phyloP scores from a whole-genome alignment of 768 basidiomycete species.

The Filobasidium floriforme region DNA sequence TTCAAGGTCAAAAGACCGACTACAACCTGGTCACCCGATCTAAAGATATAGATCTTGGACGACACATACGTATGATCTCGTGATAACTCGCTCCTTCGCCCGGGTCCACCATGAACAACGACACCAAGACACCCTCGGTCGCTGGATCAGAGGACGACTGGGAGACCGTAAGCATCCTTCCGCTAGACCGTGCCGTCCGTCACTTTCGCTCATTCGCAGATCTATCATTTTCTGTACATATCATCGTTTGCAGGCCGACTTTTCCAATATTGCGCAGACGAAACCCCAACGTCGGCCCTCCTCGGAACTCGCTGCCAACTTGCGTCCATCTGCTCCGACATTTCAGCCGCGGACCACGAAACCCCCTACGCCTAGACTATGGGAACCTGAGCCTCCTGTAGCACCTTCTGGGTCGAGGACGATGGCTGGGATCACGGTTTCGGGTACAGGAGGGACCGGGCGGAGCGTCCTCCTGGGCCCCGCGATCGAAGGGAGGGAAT shows the following conservation, averaged over 20 bases:
- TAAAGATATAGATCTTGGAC: too few relatives aligned
- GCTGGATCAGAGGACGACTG: slow-evolving; percentile 6
- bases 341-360: slow-evolving; percentile 5
- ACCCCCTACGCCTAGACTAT: slow-evolving; percentile 6
- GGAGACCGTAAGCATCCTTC: slow-evolving; percentile 1
- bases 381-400: slow-evolving; percentile 8
- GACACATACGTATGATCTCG: too few relatives aligned
- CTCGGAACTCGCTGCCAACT: background rate
- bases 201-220: background rate
- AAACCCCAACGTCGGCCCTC: background rate
- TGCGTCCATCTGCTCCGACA: background rate
- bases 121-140: background rate
- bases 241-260: background rate
- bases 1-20: too few relatives aligned
- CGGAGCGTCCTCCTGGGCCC: background rate
- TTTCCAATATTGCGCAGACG: background rate
- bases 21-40: too few relatives aligned
- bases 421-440: background rate
- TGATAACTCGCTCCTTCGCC: too few relatives aligned
- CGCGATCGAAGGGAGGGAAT: background rate
- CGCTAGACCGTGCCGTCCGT: background rate
- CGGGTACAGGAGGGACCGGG: background rate
- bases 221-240: background rate
- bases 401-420: background rate
- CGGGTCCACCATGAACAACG: background rate